Percentiles rank a stretch among this genome's conserved stretches.
Conservation (phyloP, 441 rosid genomes). For the Syzygium malaccense region DNA sequence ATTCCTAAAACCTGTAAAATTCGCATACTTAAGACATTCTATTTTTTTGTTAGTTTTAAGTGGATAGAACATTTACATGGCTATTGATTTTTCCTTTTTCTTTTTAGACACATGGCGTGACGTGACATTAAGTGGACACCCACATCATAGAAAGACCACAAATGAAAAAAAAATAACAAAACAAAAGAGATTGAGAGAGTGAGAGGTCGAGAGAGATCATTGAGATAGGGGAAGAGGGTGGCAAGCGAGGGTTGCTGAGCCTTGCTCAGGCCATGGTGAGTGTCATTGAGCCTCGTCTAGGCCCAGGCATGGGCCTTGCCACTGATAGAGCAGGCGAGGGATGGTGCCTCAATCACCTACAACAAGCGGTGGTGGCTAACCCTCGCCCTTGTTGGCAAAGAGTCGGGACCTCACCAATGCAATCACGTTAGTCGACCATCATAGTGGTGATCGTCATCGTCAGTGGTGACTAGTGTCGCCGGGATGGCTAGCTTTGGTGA, state of each 20-base stretch:
- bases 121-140: background rate
- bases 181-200: background rate
- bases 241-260: background rate
- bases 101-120: background rate
- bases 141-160: background rate
- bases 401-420: background rate
- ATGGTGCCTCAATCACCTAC: too few species aligned
- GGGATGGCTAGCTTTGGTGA: background rate
- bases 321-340: background rate
- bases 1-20: background rate
- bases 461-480: background rate
- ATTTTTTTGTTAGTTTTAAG: background rate
- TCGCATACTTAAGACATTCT: background rate
- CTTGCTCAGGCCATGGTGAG: background rate
- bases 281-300: background rate
- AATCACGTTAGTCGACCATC: background rate
- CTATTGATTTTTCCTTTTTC: background rate
- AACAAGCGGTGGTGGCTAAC: background rate
- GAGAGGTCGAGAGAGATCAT: background rate
- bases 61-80: background rate
- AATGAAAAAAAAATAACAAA: background rate
- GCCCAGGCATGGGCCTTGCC: background rate
- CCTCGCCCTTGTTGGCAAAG: background rate
- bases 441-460: background rate
- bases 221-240: background rate